Percentiles rank a stretch among this genome's conserved stretches.
Conservation (phyloP, 2,329 filamentous ascomycete species). For the Pestalotiopsis fici region DNA sequence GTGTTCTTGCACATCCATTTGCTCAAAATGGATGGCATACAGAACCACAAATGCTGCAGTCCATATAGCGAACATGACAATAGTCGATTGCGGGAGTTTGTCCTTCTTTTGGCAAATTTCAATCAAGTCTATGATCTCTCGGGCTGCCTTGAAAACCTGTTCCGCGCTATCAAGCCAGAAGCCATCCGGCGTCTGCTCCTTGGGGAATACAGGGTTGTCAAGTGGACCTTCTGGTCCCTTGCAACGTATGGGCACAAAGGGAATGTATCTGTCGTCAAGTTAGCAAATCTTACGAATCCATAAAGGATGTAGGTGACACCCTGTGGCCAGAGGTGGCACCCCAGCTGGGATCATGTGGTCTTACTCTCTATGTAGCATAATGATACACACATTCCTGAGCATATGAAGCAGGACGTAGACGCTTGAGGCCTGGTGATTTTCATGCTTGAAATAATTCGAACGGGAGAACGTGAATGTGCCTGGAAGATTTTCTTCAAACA, state of each 20-base stretch:
- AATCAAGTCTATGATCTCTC: conserved; percentile 65
- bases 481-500: conserved; percentile 56
- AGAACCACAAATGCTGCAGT: conserved; percentile 66
- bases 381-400: conserved; percentile 63
- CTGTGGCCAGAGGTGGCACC: too few species aligned
- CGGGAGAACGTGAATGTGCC: conserved; percentile 57
- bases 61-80: conserved; percentile 69
- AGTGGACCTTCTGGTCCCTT: conserved; percentile 53
- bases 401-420: conserved; percentile 69
- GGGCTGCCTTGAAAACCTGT: conserved; percentile 62
- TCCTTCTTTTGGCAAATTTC: conserved; percentile 60
- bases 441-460: conserved; percentile 66
- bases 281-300: background rate
- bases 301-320: background rate
- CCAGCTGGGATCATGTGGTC: background rate
- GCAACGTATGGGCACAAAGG: conserved; percentile 62
- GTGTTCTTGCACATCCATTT: conserved; percentile 63
- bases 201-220: conserved; percentile 56
- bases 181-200: conserved; percentile 46
- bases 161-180: conserved; percentile 67
- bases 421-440: conserved; percentile 63
- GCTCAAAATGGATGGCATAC: conserved; percentile 67
- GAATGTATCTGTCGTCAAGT: conserved; percentile 42
- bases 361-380: conserved; percentile 68
- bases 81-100: conserved; percentile 66